Percentiles rank a stretch among this genome's conserved stretches.
Evolutionary conservation across 805 yeast species (phyloP).

Genomic region (Naumovozyma castellii): DNA sequence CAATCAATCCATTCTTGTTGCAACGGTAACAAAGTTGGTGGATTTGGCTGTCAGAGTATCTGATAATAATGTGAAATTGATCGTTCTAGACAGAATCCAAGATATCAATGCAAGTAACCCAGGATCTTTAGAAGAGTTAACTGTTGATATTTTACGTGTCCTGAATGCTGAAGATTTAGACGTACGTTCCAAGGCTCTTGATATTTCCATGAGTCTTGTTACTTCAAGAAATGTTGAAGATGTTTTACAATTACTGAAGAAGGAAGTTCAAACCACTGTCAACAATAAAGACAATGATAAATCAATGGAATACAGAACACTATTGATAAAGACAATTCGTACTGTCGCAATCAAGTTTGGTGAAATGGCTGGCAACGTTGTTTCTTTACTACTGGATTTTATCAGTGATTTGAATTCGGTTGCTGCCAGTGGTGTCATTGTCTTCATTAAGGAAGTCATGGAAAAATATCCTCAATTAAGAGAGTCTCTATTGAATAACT

Average conservation of each 20-base stretch:
- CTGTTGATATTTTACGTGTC: conserved; percentile 78
- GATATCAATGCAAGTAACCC: conserved; percentile 67
- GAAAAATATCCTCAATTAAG: conserved; percentile 83
- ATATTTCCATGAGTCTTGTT: conserved; percentile 70
- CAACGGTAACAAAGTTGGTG: conserved; percentile 78
- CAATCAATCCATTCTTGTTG: conserved; percentile 56
- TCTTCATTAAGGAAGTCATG: conserved; percentile 89
- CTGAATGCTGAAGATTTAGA: conserved; percentile 83
- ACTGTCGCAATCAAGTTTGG: conserved; percentile 78
- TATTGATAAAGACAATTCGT: conserved; percentile 81
- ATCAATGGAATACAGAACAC: conserved; percentile 76
- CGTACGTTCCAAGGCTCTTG: conserved; percentile 81
- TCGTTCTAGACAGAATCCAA: conserved; percentile 77
- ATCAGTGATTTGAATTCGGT: conserved; percentile 73
- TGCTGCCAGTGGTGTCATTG: conserved; percentile 81
- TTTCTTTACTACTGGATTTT: conserved; percentile 77
- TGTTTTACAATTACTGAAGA: conserved; percentile 82
- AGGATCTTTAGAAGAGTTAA: conserved; percentile 73
- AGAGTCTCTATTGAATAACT: conserved; percentile 49
- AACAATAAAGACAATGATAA: conserved; percentile 62
- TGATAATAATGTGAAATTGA: conserved; percentile 91
- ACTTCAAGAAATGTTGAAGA: conserved; percentile 88
- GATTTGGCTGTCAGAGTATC: conserved; percentile 85
- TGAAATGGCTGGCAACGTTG: conserved; percentile 87
- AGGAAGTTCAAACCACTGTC: conserved; percentile 73